phyloP scores from a whole-genome alignment of 2,329 filamentous ascomycete species.

The Penicillium sp. region DNA sequence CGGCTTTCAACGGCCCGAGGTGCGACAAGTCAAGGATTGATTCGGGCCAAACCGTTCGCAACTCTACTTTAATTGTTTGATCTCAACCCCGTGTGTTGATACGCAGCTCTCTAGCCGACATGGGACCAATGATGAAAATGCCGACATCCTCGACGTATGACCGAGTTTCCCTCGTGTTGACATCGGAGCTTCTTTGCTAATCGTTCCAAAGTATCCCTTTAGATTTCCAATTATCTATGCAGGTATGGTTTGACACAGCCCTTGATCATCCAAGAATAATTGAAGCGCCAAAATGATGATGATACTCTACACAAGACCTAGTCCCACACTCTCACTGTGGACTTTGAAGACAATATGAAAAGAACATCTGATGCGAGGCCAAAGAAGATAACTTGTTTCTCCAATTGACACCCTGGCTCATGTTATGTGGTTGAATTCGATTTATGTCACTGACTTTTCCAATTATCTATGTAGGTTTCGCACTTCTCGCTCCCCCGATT shows the following conservation, averaged over 20 bases:
- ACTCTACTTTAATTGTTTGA: background rate
- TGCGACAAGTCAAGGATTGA: background rate
- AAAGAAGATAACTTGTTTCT: background rate
- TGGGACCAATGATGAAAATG: background rate
- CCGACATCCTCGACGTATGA: background rate
- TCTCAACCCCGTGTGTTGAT: background rate
- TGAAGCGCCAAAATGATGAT: background rate
- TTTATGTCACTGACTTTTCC: background rate
- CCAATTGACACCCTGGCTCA: background rate
- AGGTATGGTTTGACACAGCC: background rate
- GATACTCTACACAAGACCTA: background rate
- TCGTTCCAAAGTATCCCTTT: background rate
- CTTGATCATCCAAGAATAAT: background rate
- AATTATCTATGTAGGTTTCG: background rate
- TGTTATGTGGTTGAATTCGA: background rate
- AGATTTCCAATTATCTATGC: background rate
- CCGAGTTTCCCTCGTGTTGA: background rate
- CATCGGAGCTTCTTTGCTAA: background rate
- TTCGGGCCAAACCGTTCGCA: background rate
- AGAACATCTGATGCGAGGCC: background rate
- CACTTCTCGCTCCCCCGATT: background rate
- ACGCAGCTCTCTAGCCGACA: background rate
- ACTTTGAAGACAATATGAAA: background rate
- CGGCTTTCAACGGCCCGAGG: background rate
- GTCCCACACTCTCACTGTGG: background rate